Percentiles rank a stretch among this genome's conserved stretches.
phyloP scores from a whole-genome alignment of 1,139 yeast species.

The Taphrina populina region DNA sequence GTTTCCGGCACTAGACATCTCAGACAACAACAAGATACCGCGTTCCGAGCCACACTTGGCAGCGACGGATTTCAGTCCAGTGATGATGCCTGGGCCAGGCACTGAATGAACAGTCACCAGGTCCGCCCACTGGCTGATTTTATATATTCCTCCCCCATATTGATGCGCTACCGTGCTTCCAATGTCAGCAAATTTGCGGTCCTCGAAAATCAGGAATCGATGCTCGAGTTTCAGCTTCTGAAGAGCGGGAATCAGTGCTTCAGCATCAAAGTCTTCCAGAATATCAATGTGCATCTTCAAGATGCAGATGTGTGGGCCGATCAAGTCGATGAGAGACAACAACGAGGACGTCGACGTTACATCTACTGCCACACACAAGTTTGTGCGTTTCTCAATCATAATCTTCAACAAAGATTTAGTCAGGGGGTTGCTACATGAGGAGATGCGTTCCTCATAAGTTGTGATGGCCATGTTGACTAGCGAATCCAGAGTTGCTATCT shows the following conservation, averaged over 20 bases:
- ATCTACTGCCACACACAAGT: slow-evolving; percentile 95
- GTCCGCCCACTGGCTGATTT: slow-evolving; percentile 91
- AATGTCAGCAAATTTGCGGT: slow-evolving; percentile 96
- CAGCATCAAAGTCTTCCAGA: slow-evolving; percentile 77
- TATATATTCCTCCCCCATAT: slow-evolving; percentile 84
- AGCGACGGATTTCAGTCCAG: slow-evolving; percentile 56
- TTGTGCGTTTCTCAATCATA: slow-evolving; percentile 78
- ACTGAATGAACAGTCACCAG: slow-evolving; percentile 97
- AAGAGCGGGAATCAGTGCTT: slow-evolving; percentile 79
- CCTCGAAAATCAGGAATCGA: slow-evolving; percentile 86
- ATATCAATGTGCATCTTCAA: slow-evolving; percentile 95
- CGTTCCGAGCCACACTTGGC: slow-evolving; percentile 46
- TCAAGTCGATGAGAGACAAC: slow-evolving; percentile 63
- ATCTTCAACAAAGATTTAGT: slow-evolving; percentile 71
- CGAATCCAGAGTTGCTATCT: too few relatives aligned
- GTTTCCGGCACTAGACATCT: slow-evolving; percentile 88
- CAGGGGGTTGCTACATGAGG: slow-evolving; percentile 68
- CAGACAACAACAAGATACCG: slow-evolving; percentile 93
- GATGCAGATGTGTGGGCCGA: slow-evolving; percentile 89
- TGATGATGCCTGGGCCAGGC: slow-evolving; percentile 90
- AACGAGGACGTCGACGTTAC: slow-evolving; percentile 76
- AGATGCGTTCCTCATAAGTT: slow-evolving; percentile 71
- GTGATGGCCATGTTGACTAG: slow-evolving; percentile 6
- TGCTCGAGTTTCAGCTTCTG: slow-evolving; percentile 69
- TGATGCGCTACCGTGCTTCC: slow-evolving; percentile 98